These are phyloP conservation scores for Plasmodium blacklocki DNA, from an alignment of 169 alveolate species.

Conservation along the genomic window DNA sequence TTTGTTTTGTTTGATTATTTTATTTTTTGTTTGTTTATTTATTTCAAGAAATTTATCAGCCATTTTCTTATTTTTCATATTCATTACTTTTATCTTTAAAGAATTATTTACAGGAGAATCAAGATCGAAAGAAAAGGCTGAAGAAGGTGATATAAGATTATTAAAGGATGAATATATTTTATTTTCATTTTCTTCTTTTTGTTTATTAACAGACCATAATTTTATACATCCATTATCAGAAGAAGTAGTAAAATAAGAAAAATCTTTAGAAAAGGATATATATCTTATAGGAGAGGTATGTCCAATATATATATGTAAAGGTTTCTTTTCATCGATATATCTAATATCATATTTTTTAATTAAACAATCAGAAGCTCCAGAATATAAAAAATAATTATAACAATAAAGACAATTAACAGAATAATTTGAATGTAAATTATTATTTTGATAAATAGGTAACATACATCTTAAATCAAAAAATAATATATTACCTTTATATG, in stretches of 20 bases:
- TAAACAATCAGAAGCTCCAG: slow-evolving; percentile 67
- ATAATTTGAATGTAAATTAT: slow-evolving; percentile 47
- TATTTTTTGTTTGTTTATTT: no score
- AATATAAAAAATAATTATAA: slow-evolving; percentile 26
- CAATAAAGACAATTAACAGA: slow-evolving; percentile 23
- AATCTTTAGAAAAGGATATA: slow-evolving; percentile 37
- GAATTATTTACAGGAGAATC: no score
- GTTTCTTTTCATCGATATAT: slow-evolving; percentile 16
- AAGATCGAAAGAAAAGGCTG: no score
- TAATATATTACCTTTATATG: slow-evolving; percentile 48
- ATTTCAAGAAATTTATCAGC: no score
- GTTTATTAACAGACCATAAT: slow-evolving; percentile 27
- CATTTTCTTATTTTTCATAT: slow-evolving; percentile 1
- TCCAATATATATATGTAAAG: slow-evolving; percentile 47
- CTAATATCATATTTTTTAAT: slow-evolving; percentile 57
- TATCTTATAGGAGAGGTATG: slow-evolving; percentile 64
- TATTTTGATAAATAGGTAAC: slow-evolving; percentile 39
- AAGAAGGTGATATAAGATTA: slow-evolving; percentile 1
- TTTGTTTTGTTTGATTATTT: no score
- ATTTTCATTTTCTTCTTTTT: background rate
- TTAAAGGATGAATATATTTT: slow-evolving; percentile 12
- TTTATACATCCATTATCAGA: slow-evolving; percentile 66
- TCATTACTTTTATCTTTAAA: background rate
- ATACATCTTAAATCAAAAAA: slow-evolving; percentile 42
- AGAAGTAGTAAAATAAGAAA: slow-evolving; percentile 27